Evolutionary conservation across 176 grass and related monocot genomes (phyloP).

Genomic region (Oryza nivara): DNA sequence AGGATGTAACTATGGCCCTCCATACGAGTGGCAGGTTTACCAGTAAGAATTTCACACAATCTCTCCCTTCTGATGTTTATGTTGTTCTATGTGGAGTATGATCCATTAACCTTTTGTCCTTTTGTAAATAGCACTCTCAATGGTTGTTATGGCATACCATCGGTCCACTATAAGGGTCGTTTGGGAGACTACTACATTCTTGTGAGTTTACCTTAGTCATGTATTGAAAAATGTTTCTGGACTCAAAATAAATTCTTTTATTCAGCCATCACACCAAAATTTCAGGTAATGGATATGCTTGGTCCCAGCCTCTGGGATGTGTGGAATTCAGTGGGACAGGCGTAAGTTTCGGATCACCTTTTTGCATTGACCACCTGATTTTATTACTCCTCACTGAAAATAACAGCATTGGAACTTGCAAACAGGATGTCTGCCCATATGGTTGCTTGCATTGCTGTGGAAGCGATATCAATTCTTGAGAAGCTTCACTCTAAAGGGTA

Average conservation of each 20-base stretch:
- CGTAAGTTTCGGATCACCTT: constrained; percentile 52
- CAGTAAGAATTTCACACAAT: constrained; percentile 48
- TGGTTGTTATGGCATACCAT: constrained; percentile 83
- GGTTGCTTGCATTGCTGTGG: constrained; percentile 91
- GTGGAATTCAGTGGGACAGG: constrained; percentile 83
- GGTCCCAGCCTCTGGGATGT: constrained; percentile 93
- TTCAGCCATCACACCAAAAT: constrained; percentile 32
- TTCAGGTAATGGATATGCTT: constrained; percentile 98
- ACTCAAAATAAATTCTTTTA: constrained; percentile 19
- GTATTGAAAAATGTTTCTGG: constrained; percentile 17
- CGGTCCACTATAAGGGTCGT: constrained; percentile 86
- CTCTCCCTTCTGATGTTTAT: constrained; percentile 1
- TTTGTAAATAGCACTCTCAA: constrained; percentile 66
- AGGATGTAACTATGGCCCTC: constrained; percentile 78
- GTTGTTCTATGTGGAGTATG: constrained; percentile 32
- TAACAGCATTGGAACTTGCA: constrained; percentile 20
- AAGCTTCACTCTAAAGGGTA: constrained; percentile 90
- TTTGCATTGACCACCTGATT: constrained; percentile 34
- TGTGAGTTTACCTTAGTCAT: constrained; percentile 51
- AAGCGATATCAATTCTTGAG: constrained; percentile 90
- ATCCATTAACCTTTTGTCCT: constrained; percentile 37
- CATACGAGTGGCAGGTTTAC: constrained; percentile 94
- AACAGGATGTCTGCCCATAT: constrained; percentile 86
- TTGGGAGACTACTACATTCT: constrained; percentile 84
- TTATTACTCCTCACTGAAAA: constrained; percentile 36